phyloP scores from a whole-genome alignment of 2,329 filamentous ascomycete genomes.

The Lachnellula arida region DNA sequence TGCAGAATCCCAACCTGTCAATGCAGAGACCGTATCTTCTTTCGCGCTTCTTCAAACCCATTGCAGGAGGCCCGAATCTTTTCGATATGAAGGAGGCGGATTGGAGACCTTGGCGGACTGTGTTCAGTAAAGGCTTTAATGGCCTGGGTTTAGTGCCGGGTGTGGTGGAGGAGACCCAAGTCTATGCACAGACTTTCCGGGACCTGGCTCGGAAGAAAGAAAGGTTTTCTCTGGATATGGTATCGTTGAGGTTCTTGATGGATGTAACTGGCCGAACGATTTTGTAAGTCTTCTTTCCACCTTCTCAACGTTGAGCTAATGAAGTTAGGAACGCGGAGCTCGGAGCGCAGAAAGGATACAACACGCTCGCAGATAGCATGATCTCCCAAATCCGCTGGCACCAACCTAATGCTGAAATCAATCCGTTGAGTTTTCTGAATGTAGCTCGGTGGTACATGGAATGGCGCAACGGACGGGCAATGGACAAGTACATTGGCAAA shows the following conservation, averaged over 20 bases:
- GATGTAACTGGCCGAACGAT: slow-evolving; percentile 21
- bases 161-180: slow-evolving; percentile 20
- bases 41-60: slow-evolving; percentile 11
- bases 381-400: slow-evolving; percentile 16
- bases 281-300: not conserved
- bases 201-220: slow-evolving; percentile 17
- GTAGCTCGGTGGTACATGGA: slow-evolving; percentile 15
- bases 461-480: slow-evolving; percentile 17
- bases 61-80: slow-evolving; percentile 16
- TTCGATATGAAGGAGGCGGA: slow-evolving; percentile 19
- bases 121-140: slow-evolving; percentile 26
- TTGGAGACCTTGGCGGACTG: slow-evolving; percentile 22
- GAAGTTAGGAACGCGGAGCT: not conserved
- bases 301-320: not conserved
- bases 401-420: slow-evolving; percentile 11
- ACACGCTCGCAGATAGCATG: slow-evolving; percentile 15
- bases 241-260: slow-evolving; percentile 19
- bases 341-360: slow-evolving; percentile 6
- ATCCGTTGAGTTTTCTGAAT: slow-evolving; percentile 15
- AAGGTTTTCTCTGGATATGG: slow-evolving; percentile 18
- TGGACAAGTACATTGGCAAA: slow-evolving; percentile 19
- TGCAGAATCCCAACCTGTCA: slow-evolving; percentile 10
- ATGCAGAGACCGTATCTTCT: slow-evolving; percentile 13
- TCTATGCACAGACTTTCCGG: slow-evolving; percentile 13
- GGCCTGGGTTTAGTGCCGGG: slow-evolving; percentile 16